Percentiles rank a stretch among this genome's conserved stretches.
These are phyloP conservation scores for Sugiyamaella floridensis DNA, from an alignment of 805 yeast species.

Conservation along the genomic window DNA sequence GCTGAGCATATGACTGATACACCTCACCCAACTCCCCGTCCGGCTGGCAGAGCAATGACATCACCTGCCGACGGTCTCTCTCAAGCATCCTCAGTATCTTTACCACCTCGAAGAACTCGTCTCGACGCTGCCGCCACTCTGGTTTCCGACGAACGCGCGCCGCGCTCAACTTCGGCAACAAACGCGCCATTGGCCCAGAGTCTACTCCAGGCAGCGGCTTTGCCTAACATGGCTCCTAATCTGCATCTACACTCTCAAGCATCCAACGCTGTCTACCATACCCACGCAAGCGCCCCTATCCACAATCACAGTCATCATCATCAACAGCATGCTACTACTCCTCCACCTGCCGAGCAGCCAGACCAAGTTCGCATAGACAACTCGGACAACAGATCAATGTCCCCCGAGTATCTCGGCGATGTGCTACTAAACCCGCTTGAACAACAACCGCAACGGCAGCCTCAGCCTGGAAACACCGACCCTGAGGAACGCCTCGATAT, in stretches of 20 bases:
- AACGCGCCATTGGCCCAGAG: constrained; percentile 16
- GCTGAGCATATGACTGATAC: neutral
- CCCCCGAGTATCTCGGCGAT: neutral
- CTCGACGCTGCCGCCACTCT: neutral
- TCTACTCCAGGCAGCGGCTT: constrained; percentile 12
- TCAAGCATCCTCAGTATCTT: neutral
- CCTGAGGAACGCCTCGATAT: neutral
- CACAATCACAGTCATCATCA: constrained; percentile 4
- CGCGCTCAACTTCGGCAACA: constrained; percentile 14
- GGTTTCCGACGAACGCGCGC: constrained; percentile 1
- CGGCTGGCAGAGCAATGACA: neutral
- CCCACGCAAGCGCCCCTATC: constrained; percentile 15
- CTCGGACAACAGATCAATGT: constrained; percentile 2
- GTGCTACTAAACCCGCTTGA: neutral
- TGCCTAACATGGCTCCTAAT: constrained; percentile 6
- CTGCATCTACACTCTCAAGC: constrained; percentile 21
- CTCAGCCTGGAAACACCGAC: neutral
- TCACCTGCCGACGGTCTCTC: neutral
- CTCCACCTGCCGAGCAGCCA: no score
- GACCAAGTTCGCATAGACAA: neutral
- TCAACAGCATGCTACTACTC: neutral
- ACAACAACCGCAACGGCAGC: neutral
- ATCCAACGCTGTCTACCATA: constrained; percentile 19
- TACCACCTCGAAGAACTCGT: neutral
- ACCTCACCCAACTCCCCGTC: neutral